phyloP scores from a whole-genome alignment of 2,329 filamentous ascomycete genomes.

The Exophiala sp. region DNA sequence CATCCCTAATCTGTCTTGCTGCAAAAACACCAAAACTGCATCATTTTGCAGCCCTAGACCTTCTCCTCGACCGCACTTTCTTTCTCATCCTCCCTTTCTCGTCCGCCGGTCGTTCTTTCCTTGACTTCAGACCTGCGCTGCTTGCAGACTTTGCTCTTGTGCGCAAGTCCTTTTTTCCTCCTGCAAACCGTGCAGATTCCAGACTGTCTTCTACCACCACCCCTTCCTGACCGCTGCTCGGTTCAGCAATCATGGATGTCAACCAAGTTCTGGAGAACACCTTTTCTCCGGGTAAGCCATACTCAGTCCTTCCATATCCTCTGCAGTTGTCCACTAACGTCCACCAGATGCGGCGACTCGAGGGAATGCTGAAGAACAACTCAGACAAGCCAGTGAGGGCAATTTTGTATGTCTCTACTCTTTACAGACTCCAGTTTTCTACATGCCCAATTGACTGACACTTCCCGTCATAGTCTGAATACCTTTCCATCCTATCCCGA shows the following conservation, averaged over 20 bases:
- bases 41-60: constrained; percentile 3
- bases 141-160: constrained; percentile 16
- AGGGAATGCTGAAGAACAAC: constrained; percentile 89
- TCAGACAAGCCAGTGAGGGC: constrained; percentile 83
- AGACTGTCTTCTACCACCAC: constrained; percentile 15
- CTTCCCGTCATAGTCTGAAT: constrained; percentile 66
- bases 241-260: constrained; percentile 74
- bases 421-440: constrained; percentile 19
- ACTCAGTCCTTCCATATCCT: constrained; percentile 5
- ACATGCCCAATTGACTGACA: constrained; percentile 6
- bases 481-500: constrained; percentile 86
- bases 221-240: constrained; percentile 23
- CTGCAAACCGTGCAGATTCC: constrained; percentile 4
- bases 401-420: constrained; percentile 73
- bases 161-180: constrained; percentile 16
- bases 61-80: constrained; percentile 4
- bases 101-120: constrained; percentile 25
- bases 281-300: constrained; percentile 77
- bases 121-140: constrained; percentile 23
- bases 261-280: constrained; percentile 97
- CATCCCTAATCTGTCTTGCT: constrained; percentile 16
- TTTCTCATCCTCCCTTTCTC: background rate
- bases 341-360: constrained; percentile 78
- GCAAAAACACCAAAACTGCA: constrained; percentile 2
- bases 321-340: constrained; percentile 36